Conservation (phyloP, 1,284 basidiomycete species). For the Cystobasidiaceae sp. region DNA sequence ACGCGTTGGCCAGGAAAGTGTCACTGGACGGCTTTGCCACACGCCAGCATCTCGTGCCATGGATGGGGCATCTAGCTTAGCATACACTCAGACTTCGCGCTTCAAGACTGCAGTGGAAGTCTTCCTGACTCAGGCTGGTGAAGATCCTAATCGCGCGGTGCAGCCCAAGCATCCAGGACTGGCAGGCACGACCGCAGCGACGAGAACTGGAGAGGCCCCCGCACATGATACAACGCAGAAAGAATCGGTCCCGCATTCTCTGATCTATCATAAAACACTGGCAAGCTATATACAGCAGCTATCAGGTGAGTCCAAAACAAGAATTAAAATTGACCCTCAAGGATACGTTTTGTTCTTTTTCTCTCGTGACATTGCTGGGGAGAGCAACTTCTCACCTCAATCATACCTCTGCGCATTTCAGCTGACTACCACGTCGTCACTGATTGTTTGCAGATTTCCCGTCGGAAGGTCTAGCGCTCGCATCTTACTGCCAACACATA, state of each 20-base stretch:
- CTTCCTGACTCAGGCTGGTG: not conserved
- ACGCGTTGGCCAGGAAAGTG: no score
- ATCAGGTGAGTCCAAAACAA: not conserved
- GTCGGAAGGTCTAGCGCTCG: constrained; percentile 16
- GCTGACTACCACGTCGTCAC: no score
- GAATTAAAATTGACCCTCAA: not conserved
- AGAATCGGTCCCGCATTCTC: constrained; percentile 9
- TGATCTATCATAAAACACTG: constrained; percentile 17
- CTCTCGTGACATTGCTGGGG: not conserved
- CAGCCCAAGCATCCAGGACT: not conserved
- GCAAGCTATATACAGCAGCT: constrained; percentile 5
- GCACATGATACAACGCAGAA: no score
- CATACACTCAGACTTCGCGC: not conserved
- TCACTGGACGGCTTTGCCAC: no score
- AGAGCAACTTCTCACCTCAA: not conserved
- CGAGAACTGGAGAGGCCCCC: no score
- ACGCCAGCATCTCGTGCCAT: no score
- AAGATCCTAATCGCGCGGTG: not conserved
- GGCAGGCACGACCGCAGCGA: not conserved
- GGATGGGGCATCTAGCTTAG: not conserved
- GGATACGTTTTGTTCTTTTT: not conserved
- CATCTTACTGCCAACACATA: constrained; percentile 23
- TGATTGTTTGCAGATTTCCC: not conserved
- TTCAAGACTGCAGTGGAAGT: not conserved
- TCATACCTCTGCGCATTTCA: no score